These are phyloP conservation scores for Babesia sp. DNA, from an alignment of 169 alveolate genomes.

Conservation along the genomic window DNA sequence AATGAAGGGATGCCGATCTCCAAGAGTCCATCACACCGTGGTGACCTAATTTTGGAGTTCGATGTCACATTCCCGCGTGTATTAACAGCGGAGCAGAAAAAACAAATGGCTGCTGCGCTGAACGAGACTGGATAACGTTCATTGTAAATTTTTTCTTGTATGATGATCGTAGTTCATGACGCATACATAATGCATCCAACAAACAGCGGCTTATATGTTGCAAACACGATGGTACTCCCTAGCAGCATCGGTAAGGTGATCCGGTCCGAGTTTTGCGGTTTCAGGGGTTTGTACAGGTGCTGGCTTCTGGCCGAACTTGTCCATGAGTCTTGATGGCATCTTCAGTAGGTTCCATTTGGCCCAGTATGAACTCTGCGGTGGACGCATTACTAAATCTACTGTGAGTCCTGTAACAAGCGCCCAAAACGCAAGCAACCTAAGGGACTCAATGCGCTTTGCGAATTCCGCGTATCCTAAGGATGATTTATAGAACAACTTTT, in stretches of 20 bases:
- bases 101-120: constrained; percentile 60
- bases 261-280: constrained; percentile 26
- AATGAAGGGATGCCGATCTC: constrained; percentile 85
- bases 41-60: constrained; percentile 82
- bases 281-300: not conserved
- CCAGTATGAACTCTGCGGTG: constrained; percentile 73
- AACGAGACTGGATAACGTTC: not conserved
- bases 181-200: not conserved
- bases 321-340: constrained; percentile 46
- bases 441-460: constrained; percentile 71
- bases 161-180: not conserved
- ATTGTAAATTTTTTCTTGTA: not conserved
- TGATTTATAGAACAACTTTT: constrained; percentile 61
- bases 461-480: constrained; percentile 68
- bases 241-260: constrained; percentile 63
- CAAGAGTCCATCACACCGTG: constrained; percentile 74
- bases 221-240: constrained; percentile 58
- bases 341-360: constrained; percentile 44
- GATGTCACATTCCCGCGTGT: constrained; percentile 80
- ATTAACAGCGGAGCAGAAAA: constrained; percentile 79
- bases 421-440: constrained; percentile 71
- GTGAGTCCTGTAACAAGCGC: constrained; percentile 67
- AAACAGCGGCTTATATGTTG: constrained; percentile 14
- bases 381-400: constrained; percentile 63
- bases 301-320: constrained; percentile 12